Base-by-base conservation (phyloP, 169 alveolate genomes). In the Plasmodium fragile region DNA sequence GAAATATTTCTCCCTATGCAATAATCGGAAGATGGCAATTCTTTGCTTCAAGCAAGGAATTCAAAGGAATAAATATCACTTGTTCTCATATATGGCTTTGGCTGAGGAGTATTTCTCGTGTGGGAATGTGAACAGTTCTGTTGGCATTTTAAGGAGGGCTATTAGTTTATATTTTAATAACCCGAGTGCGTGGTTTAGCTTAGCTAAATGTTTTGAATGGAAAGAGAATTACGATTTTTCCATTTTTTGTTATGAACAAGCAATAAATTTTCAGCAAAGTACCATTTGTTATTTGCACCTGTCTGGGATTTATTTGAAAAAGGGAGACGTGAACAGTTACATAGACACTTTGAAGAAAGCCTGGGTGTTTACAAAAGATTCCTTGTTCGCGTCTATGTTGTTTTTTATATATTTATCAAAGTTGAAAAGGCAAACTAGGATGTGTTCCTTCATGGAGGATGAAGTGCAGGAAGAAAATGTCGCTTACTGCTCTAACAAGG, bases 131-230 rank as follows among this genome's bases (percentile, higher is more conserved):
- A 84, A 84, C 43, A 84, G 83, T 18, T 71, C 82, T 4, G 32
- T 84, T n/a, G 75, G 25, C 30, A 73, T 84, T 16, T 59, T 84
- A 22, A 39, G 25, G 59, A 84, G 52, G 45, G 79, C 59, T 4
- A 28, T 84, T 49, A 49, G 39, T 43, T 45, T 84, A 73, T 84
- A 84, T 84, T 72, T 84, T 49, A 84, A 84, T 53, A 84, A 73
- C 78, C n/a, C 93, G 5, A 72, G 79, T 84, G 93, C 83, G 10
- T 84, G 93, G 93, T 84, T 72, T 59, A 71, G 93, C 39, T 75
- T 84, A 28, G 93, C 80, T 1, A 49, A 84, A 49, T 84, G 93
- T 36, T 65, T 84, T 36, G 84, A 84, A 52, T 72, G 65, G 75
- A 73, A 59, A 45, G 41, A 52, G 43, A 45, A 84, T 84, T 84